Evolutionary conservation across 768 basidiomycete genomes (phyloP).

Genomic region (Cubamyces sp.): DNA sequence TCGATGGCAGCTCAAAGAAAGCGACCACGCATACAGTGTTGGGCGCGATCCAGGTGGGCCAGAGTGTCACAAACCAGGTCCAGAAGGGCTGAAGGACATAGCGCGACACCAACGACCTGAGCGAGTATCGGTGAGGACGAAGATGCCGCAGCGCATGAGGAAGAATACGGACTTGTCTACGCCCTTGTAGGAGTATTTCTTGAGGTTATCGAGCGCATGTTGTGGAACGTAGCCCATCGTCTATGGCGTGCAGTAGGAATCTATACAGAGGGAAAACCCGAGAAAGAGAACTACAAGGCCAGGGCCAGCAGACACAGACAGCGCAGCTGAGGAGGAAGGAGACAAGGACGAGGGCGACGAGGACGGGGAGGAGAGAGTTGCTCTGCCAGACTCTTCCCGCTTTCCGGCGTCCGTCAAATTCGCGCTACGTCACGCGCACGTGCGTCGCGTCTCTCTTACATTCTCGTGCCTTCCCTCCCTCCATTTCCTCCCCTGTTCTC

Average conservation of each 20-base stretch:
- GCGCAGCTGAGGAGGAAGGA: neutral
- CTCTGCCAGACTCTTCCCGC: neutral
- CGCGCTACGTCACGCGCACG: conserved; percentile 32
- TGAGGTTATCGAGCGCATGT: conserved; percentile 71
- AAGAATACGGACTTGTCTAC: conserved; percentile 69
- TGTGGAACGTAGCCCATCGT: conserved; percentile 69
- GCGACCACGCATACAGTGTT: conserved; percentile 74
- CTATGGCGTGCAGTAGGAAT: neutral
- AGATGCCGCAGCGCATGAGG: neutral
- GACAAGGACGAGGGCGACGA: neutral
- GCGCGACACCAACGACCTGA: conserved; percentile 74
- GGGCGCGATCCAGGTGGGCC: conserved; percentile 84
- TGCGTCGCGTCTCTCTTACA: conserved; percentile 13
- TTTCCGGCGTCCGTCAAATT: neutral
- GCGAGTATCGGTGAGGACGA: neutral
- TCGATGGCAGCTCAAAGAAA: neutral
- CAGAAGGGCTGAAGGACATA: conserved; percentile 85
- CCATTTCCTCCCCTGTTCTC: conserved; percentile 14
- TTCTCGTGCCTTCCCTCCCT: conserved; percentile 18
- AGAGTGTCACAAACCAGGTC: conserved; percentile 89
- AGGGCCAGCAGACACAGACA: neutral
- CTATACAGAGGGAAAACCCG: neutral
- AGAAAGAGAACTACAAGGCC: conserved; percentile 1
- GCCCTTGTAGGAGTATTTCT: conserved; percentile 78
- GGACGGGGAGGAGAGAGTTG: neutral